Percentiles rank a stretch among this genome's conserved stretches.
phyloP scores from a whole-genome alignment of 2,329 filamentous ascomycete genomes.

The Fusarium tanahbumbuense region DNA sequence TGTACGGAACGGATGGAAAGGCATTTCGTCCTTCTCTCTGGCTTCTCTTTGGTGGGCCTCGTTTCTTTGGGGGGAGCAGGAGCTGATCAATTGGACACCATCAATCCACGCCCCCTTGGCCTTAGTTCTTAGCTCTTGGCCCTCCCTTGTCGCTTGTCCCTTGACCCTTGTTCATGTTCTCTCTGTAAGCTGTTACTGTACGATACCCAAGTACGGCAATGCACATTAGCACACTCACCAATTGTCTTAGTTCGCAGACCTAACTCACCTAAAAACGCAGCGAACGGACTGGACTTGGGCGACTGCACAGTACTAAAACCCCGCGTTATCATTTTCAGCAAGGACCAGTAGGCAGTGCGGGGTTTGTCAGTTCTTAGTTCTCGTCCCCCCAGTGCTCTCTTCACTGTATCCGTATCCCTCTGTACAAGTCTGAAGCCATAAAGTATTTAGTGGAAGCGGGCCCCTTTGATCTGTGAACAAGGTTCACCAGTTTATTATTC shows the following conservation, averaged over 20 bases:
- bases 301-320: constrained; percentile 14
- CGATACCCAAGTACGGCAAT: constrained; percentile 5
- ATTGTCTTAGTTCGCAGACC: background rate
- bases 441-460: constrained; percentile 41
- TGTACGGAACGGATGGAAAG: constrained; percentile 1
- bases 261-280: background rate
- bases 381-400: background rate
- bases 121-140: background rate
- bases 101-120: constrained; percentile 17
- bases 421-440: background rate
- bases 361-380: constrained; percentile 27
- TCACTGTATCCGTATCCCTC: constrained; percentile 8
- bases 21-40: background rate
- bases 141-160: background rate
- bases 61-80: background rate
- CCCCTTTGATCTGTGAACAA: constrained; percentile 31
- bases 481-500: constrained; percentile 8
- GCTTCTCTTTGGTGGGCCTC: constrained; percentile 20
- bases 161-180: background rate
- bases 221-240: constrained; percentile 1
- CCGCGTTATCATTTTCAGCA: constrained; percentile 33
- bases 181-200: background rate
- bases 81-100: background rate
- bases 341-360: constrained; percentile 34
- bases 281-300: background rate